Evolutionary conservation across 208 protist species (phyloP), one percentile per base, ranked within the genome.

Genomic region (Crithidia thermophila): DNA sequence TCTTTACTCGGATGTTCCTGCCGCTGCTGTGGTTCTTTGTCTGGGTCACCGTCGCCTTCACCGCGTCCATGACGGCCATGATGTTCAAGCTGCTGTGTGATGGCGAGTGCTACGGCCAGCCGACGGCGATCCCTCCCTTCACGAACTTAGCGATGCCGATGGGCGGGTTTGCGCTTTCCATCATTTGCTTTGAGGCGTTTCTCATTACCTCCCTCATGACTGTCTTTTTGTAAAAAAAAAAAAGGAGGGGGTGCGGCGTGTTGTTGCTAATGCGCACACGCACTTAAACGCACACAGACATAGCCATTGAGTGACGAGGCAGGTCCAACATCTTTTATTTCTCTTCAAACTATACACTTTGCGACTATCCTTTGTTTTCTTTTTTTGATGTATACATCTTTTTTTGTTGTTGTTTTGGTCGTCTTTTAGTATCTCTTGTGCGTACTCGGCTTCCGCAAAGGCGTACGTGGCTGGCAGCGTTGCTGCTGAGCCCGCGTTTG

Each of bases 1-100:
- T 82, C 53, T 87, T 82, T 36, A 79, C 68, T 5, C 74, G 78
- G n/a, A 28, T 82, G 65, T 72, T 87, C n/a, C 63, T 87, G 33
- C 77, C 74, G 10, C 42, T 81, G 46, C 61, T 83, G 28, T 87
- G 82, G 82, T 59, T 78, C 37, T 79, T 78, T 46, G 55, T 70
- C 21, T 84, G 77, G 77, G n/a, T 79, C 11, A 66, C 49, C 13
- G 61, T 81, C 10, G 43, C 66, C 37, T 77, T 75, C 63, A 66
- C 60, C 18, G 67, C 74, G 3, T 52, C 73, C 5, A 65, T 57
- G 33, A 49, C 47, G 4, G 67, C 67, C 21, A 75, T 82, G 46
- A 72, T 84, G 46, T 55, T 81, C 16, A 73, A 63, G 23, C 36
- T 71, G 13, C 46, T 82, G 7, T 84, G 51, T 33, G 43, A 77